Percentiles rank a stretch among this genome's conserved stretches.
Evolutionary conservation across 192 early-diverging fungal genomes (phyloP).

Genomic region (Backusella tuberculispora): DNA sequence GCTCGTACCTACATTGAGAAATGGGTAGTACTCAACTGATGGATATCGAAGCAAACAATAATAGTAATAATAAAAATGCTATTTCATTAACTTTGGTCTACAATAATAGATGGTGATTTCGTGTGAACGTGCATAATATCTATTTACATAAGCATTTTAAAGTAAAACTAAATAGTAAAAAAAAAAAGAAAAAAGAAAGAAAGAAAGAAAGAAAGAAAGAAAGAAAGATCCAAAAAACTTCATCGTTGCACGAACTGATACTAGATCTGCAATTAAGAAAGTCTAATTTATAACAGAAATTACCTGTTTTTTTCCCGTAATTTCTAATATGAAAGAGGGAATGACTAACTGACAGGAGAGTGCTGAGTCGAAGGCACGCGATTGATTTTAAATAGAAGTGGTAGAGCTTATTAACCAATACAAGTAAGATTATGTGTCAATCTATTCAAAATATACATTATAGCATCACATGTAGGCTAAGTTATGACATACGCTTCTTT

Average conservation of each 20-base stretch:
- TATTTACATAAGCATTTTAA: not conserved
- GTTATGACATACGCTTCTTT: not conserved
- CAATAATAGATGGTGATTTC: not conserved
- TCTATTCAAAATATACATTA: conserved; percentile 11
- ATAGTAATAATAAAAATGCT: not conserved
- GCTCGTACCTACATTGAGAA: not conserved
- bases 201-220: not conserved
- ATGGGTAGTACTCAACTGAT: not conserved
- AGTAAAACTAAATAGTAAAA: conserved; percentile 3
- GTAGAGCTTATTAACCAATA: not conserved
- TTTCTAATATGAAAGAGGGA: conserved; percentile 5
- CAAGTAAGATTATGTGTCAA: conserved; percentile 7
- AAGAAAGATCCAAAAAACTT: not conserved
- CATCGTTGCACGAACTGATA: not conserved
- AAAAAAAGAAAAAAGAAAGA: not conserved
- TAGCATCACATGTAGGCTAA: not conserved
- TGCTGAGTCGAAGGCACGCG: not conserved
- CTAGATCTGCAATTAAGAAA: not conserved
- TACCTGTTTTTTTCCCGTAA: not conserved
- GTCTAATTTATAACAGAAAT: conserved; percentile 9
- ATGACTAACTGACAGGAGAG: conserved; percentile 11
- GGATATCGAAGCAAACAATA: not conserved
- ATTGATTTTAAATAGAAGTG: conserved; percentile 13
- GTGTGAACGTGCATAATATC: not conserved
- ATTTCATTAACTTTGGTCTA: not conserved